phyloP scores from a whole-genome alignment of 1,284 basidiomycete species.

The Afroboletus lepidellus region DNA sequence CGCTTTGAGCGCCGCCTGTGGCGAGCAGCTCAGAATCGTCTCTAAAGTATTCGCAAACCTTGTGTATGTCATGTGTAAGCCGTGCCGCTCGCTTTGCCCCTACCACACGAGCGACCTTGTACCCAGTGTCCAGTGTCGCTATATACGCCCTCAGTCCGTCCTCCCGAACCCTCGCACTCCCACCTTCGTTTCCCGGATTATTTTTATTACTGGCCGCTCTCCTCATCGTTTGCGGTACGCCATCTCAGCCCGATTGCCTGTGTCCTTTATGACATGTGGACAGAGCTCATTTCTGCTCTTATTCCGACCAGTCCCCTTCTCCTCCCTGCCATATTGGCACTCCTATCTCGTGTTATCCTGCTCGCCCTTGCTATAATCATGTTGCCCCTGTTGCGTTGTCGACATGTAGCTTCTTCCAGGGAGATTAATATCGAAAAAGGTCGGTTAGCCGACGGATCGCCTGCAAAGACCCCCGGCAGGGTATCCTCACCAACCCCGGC shows the following conservation, averaged over 20 bases:
- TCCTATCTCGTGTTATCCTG: slow-evolving; percentile 24
- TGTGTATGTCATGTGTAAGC: slow-evolving; percentile 25
- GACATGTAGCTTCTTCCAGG: neutral
- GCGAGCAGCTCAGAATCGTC: slow-evolving; percentile 16
- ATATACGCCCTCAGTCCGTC: slow-evolving; percentile 23
- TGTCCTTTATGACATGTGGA: neutral
- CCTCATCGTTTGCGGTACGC: slow-evolving; percentile 30
- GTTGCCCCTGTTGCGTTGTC: slow-evolving; percentile 9
- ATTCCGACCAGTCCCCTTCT: slow-evolving; percentile 25
- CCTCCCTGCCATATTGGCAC: slow-evolving; percentile 24
- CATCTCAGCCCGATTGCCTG: neutral
- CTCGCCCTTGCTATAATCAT: slow-evolving; percentile 17
- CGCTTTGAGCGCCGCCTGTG: slow-evolving; percentile 18
- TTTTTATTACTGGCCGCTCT: slow-evolving; percentile 21
- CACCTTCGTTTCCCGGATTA: slow-evolving; percentile 14
- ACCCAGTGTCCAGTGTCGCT: slow-evolving; percentile 26
- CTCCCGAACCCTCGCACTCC: slow-evolving; percentile 4
- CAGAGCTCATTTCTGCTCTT: slow-evolving; percentile 28
- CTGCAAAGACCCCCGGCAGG: slow-evolving; percentile 13
- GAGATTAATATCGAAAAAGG: slow-evolving; percentile 16
- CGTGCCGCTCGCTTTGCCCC: neutral
- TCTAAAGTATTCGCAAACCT: slow-evolving; percentile 19
- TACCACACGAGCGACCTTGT: neutral
- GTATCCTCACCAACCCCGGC: slow-evolving; percentile 32
- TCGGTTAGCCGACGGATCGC: neutral